Evolutionary conservation across 305 asterid species (phyloP).

Genomic region (Fraxinus ornus): DNA sequence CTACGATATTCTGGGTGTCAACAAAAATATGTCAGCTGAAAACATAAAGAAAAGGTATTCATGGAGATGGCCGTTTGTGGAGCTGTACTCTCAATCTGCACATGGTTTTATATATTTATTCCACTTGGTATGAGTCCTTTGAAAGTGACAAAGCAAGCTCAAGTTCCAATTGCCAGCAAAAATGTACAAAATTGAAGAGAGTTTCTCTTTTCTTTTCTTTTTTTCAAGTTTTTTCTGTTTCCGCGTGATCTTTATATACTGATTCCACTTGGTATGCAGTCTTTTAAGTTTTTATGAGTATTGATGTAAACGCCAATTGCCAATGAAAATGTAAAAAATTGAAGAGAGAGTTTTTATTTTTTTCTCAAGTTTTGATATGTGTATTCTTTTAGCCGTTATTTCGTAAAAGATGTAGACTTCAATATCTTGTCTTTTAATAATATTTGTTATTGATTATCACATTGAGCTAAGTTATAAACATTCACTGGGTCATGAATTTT

Average conservation of each 20-base stretch:
- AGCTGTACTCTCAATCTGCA: too few relatives aligned
- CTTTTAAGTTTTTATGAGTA: not conserved
- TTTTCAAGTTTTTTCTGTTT: too few relatives aligned
- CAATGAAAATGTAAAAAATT: not conserved
- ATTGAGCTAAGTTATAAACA: not conserved
- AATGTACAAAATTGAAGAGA: not conserved
- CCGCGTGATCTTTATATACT: not conserved
- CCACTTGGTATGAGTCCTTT: not conserved
- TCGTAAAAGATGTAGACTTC: not conserved
- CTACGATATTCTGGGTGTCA: slow-evolving; percentile 76
- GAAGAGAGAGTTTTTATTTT: not conserved
- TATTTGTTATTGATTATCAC: not conserved
- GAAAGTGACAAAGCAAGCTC: not conserved
- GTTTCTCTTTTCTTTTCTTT: not conserved
- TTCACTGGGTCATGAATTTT: not conserved
- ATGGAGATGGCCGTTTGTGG: not conserved
- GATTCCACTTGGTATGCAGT: not conserved
- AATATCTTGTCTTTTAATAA: not conserved
- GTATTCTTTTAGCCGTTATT: not conserved
- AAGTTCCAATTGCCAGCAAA: not conserved
- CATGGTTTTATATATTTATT: not conserved
- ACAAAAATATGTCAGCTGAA: slow-evolving; percentile 69
- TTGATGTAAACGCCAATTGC: not conserved
- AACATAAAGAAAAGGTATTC: slow-evolving; percentile 80
- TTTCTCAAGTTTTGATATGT: not conserved